Evolutionary conservation across 208 protist species (phyloP).

Genomic region (Acanthamoeba triangularis): DNA sequence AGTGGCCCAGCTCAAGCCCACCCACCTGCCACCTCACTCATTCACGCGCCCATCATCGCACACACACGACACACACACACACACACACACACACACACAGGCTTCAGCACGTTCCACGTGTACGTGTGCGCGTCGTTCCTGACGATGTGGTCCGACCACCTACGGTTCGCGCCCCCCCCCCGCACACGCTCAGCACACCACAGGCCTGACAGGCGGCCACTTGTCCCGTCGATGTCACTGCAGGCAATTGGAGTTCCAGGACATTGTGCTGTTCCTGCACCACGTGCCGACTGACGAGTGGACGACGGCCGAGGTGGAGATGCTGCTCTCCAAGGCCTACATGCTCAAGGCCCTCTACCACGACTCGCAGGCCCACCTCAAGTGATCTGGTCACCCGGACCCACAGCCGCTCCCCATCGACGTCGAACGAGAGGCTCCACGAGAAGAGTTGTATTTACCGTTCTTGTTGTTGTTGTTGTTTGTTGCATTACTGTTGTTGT

Average conservation of each 20-base stretch:
- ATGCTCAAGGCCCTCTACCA: conserved; percentile 71
- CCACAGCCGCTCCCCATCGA: background rate
- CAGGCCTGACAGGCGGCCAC: background rate
- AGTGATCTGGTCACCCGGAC: background rate
- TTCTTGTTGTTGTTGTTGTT: too few species aligned
- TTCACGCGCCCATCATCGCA: background rate
- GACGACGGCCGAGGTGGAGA: conserved; percentile 87
- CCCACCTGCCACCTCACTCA: background rate
- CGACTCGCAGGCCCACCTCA: conserved; percentile 70
- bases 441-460: too few species aligned
- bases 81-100: background rate
- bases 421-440: too few species aligned
- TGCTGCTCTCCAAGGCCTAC: conserved; percentile 88
- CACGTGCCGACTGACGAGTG: conserved; percentile 89
- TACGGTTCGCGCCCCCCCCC: conserved; percentile 37
- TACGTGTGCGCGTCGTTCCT: conserved; percentile 93
- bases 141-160: conserved; percentile 79
- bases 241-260: conserved; percentile 85
- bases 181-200: background rate
- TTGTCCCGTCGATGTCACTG: background rate
- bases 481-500: background rate
- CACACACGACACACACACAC: too few species aligned
- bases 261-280: conserved; percentile 91
- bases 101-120: conserved; percentile 90
- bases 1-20: background rate